Evolutionary conservation across 306 rosid species (phyloP), one percentile per base, ranked within the genome.

Genomic region (Notholithocarpus densiflorus): DNA sequence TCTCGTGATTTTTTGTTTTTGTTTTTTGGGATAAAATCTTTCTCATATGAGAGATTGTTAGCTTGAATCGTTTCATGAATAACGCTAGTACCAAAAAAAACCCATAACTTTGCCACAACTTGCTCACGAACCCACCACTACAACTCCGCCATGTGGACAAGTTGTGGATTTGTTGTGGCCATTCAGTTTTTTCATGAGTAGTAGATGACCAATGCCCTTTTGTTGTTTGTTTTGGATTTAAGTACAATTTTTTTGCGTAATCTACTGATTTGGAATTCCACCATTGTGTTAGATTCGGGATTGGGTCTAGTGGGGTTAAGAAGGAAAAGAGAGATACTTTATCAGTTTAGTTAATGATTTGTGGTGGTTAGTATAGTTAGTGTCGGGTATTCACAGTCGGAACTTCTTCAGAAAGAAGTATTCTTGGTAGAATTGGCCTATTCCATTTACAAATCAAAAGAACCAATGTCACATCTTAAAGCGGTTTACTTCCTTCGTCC

Each of bases 371-470:
- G 98, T 87, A 81, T 86, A 55, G 93, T 95, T 56, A 95, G 98
- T 82, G 98, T 95, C 55, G 98, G 69, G 73, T 95, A 92, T 79
- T 92, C 98, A 57, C 98, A 92, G 80, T 92, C 98, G 18, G 98
- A 95, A 77, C 98, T 95, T 80, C 96, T 95, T 65, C 89, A 92
- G 78, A 92, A 93, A 80, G 94, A 95, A 81, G 98, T 93, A 20
- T 95, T 95, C 86, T 87, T 95, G 88, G 98, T 92, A 52, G 98
- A 95, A 75, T 80, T 92, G 89, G 83, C 91, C 12, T 96, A 95
- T 84, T 84, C 93, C 23, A 91, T 93, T 85, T 84, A 97, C 64
- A 90, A 79, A 86, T 95, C 98, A 18, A 90, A 81, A 1, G 98
- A 95, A 77, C 79, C 92, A 17, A 95, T 95, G 97, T 89, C 94